A percentile compares a stretch with the other conserved stretches of the same genome.
Evolutionary conservation across 805 yeast genomes (phyloP).

Genomic region (Debaryomyces tyrocola): DNA sequence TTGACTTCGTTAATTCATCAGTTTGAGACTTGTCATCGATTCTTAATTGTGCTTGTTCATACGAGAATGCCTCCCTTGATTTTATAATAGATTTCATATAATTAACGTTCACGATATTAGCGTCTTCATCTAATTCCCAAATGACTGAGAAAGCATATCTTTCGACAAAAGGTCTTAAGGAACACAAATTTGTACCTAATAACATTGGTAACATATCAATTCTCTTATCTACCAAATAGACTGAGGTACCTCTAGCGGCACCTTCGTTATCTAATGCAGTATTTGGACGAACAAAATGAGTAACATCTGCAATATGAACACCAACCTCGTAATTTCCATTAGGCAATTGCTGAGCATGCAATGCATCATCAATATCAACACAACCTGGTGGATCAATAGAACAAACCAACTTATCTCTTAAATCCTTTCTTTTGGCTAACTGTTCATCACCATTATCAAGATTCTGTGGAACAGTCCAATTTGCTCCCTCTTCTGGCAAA

Average conservation of each 20-base stretch:
- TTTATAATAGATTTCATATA: slow-evolving; percentile 86
- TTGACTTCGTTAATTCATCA: slow-evolving; percentile 86
- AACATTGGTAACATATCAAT: slow-evolving; percentile 97
- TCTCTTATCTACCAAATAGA: slow-evolving; percentile 94
- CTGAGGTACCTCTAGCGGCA: slow-evolving; percentile 96
- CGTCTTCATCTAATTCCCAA: slow-evolving; percentile 91
- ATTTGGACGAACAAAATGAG: slow-evolving; percentile 92
- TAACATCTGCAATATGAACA: slow-evolving; percentile 98
- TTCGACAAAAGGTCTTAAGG: slow-evolving; percentile 91
- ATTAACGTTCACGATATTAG: slow-evolving; percentile 75
- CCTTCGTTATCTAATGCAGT: slow-evolving; percentile 95
- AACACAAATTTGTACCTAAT: slow-evolving; percentile 93
- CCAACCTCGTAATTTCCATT: slow-evolving; percentile 97
- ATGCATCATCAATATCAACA: slow-evolving; percentile 96
- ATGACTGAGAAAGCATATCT: slow-evolving; percentile 93
- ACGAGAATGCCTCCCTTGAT: slow-evolving; percentile 92
- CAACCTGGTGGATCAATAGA: slow-evolving; percentile 97
- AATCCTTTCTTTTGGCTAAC: slow-evolving; percentile 69
- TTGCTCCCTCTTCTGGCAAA: slow-evolving; percentile 88
- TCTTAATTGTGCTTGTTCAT: slow-evolving; percentile 87
- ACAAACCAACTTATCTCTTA: slow-evolving; percentile 87
- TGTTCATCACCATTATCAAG: slow-evolving; percentile 52
- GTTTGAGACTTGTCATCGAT: slow-evolving; percentile 75
- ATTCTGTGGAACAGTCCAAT: slow-evolving; percentile 84
- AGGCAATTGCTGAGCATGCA: slow-evolving; percentile 80